Percentiles rank a stretch among this genome's conserved stretches.
phyloP scores from a whole-genome alignment of 306 rosid species.

The Erythrophleum fordii region DNA sequence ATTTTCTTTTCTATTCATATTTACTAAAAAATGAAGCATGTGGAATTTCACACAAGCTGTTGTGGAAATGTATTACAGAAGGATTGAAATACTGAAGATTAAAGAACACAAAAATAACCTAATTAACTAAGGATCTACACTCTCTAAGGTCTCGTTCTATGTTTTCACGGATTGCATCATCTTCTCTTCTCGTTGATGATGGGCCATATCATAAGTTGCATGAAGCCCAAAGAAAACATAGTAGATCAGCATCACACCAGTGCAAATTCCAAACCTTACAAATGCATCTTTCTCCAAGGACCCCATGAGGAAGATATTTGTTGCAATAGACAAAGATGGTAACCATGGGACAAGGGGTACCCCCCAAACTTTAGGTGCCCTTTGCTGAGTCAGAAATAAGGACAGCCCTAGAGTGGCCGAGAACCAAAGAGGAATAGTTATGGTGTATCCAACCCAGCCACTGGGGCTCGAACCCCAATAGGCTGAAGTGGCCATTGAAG shows the following conservation, averaged over 20 bases:
- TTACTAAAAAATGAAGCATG: too few relatives aligned
- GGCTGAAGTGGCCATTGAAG: constrained; percentile 74
- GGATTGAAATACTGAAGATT: neutral
- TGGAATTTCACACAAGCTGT: too few relatives aligned
- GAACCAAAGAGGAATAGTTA: constrained; percentile 71
- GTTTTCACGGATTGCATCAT: neutral
- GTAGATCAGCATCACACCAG: constrained; percentile 60
- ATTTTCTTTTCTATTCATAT: too few relatives aligned
- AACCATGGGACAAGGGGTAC: constrained; percentile 91
- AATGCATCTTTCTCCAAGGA: constrained; percentile 58
- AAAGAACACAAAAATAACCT: neutral
- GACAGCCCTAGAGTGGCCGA: constrained; percentile 64
- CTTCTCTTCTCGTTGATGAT: constrained; percentile 41
- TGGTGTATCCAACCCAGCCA: constrained; percentile 65
- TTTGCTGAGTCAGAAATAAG: constrained; percentile 56
- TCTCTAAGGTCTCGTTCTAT: constrained; percentile 30
- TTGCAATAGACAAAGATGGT: constrained; percentile 78
- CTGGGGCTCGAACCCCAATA: constrained; percentile 66
- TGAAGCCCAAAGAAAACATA: constrained; percentile 79
- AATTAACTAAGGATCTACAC: constrained; percentile 34
- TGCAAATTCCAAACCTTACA: constrained; percentile 73
- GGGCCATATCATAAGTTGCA: constrained; percentile 84
- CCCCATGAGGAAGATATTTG: constrained; percentile 78
- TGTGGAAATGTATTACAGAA: too few relatives aligned
- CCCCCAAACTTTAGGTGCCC: constrained; percentile 77